Percentiles rank a stretch among this genome's conserved stretches.
phyloP scores from a whole-genome alignment of 768 basidiomycete species.

The Rhodotorula sphaerocarpa region DNA sequence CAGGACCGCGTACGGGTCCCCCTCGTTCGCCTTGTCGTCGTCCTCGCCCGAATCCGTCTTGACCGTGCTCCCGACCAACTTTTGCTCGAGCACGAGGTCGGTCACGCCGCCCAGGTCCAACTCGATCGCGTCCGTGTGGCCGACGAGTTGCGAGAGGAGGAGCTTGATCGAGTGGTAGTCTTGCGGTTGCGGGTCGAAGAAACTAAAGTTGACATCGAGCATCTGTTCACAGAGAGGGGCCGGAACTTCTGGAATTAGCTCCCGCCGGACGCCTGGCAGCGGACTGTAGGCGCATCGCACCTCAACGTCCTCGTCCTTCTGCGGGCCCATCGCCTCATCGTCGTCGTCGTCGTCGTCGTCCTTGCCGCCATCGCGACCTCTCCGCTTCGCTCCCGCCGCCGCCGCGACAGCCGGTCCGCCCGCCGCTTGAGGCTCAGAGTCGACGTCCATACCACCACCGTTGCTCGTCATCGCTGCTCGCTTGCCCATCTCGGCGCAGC shows the following conservation, averaged over 20 bases:
- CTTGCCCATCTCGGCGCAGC: too few species aligned
- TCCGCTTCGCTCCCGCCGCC: background rate
- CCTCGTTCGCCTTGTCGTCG: slow-evolving; percentile 39
- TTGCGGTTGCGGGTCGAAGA: slow-evolving; percentile 76
- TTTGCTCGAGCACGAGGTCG: slow-evolving; percentile 67
- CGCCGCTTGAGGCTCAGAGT: background rate
- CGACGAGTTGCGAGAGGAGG: slow-evolving; percentile 50
- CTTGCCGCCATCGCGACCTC: background rate
- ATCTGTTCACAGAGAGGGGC: too few species aligned
- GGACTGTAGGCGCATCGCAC: background rate
- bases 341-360: slow-evolving; percentile 3
- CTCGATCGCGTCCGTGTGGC: slow-evolving; percentile 65
- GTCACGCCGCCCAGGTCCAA: slow-evolving; percentile 66
- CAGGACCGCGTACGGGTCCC: slow-evolving; percentile 82
- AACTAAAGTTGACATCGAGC: slow-evolving; percentile 85
- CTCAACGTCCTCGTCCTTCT: slow-evolving; percentile 7
- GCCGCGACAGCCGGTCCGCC: background rate
- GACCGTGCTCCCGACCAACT: slow-evolving; percentile 73
- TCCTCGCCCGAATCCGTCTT: slow-evolving; percentile 76
- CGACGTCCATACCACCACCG: slow-evolving; percentile 3
- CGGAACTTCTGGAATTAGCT: too few species aligned
- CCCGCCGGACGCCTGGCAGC: slow-evolving; percentile 22
- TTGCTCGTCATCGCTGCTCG: background rate
- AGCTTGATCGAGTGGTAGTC: slow-evolving; percentile 69
- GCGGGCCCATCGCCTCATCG: background rate